Percentiles rank a stretch among this genome's conserved stretches.
Evolutionary conservation across 805 yeast genomes (phyloP).

Genomic region (Zygoascus bituminiphila): DNA sequence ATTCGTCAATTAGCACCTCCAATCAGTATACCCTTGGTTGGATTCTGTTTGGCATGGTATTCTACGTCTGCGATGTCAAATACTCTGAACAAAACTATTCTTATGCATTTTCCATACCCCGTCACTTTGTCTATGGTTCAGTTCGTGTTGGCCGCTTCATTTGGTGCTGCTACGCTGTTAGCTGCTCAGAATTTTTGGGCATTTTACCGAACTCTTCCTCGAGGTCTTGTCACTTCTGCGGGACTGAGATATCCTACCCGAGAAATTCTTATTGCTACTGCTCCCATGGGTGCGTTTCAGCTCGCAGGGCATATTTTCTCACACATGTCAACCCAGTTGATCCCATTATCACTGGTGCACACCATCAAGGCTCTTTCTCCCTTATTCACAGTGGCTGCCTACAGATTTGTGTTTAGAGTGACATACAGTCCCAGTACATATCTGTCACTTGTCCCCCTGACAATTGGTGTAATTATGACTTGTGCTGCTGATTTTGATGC

Average conservation of each 20-base stretch:
- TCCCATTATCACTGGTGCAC: constrained; percentile 93
- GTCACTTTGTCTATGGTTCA: constrained; percentile 86
- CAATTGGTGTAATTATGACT: constrained; percentile 73
- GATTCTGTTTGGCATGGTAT: constrained; percentile 73
- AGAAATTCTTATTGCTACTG: constrained; percentile 37
- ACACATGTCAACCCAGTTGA: constrained; percentile 83
- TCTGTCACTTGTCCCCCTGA: constrained; percentile 67
- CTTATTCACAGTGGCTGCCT: constrained; percentile 73
- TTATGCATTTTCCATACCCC: constrained; percentile 65
- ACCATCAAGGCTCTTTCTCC: constrained; percentile 92
- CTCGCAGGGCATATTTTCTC: constrained; percentile 85
- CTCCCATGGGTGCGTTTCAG: constrained; percentile 94
- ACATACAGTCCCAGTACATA: constrained; percentile 61
- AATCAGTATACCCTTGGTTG: constrained; percentile 36
- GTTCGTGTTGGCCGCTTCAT: constrained; percentile 59
- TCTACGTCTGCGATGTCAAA: constrained; percentile 69
- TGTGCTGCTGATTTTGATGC: constrained; percentile 36
- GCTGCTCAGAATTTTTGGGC: constrained; percentile 29
- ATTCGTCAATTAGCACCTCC: constrained; percentile 35
- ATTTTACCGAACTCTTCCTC: constrained; percentile 30
- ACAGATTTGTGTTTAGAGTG: constrained; percentile 51
- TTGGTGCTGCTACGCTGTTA: constrained; percentile 43
- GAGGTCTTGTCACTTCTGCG: constrained; percentile 25
- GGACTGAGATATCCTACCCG: constrained; percentile 23
- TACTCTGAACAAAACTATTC: constrained; percentile 70